phyloP scores from a whole-genome alignment of 2,329 filamentous ascomycete genomes.

The Phialemonium atrogriseum region DNA sequence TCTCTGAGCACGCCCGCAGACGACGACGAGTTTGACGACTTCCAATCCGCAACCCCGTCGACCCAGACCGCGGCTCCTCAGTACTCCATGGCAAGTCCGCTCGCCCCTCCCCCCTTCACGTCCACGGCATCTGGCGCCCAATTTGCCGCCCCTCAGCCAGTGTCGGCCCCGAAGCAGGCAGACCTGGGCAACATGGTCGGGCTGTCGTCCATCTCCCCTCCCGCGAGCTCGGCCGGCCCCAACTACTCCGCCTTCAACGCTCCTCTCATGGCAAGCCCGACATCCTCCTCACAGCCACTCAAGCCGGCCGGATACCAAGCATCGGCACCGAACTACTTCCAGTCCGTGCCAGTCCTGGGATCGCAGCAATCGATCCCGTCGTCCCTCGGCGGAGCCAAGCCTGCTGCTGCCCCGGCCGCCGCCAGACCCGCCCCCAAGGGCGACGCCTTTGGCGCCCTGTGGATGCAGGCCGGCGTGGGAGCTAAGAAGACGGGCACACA shows the following conservation, averaged over 20 bases:
- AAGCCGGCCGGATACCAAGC: slow-evolving; percentile 64
- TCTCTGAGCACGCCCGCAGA: slow-evolving; percentile 48
- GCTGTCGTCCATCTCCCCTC: slow-evolving; percentile 74
- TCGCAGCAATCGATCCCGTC: slow-evolving; percentile 6
- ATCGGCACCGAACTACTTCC: slow-evolving; percentile 87
- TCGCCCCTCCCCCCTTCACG: slow-evolving; percentile 36
- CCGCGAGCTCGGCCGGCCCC: slow-evolving; percentile 50
- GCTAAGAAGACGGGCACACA: slow-evolving; percentile 64
- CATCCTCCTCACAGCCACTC: slow-evolving; percentile 34
- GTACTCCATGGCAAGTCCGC: slow-evolving; percentile 30
- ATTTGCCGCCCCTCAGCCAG: slow-evolving; percentile 74
- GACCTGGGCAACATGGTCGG: slow-evolving; percentile 73
- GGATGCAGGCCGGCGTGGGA: slow-evolving; percentile 65
- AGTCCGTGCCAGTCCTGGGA: slow-evolving; percentile 54
- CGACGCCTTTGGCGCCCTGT: slow-evolving; percentile 85
- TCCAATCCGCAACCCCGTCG: slow-evolving; percentile 74
- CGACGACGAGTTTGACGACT: slow-evolving; percentile 96
- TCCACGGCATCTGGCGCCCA: slow-evolving; percentile 52
- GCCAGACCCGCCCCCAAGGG: slow-evolving; percentile 53
- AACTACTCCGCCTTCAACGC: slow-evolving; percentile 58
- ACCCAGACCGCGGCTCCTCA: slow-evolving; percentile 35
- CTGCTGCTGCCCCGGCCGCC: slow-evolving; percentile 32
- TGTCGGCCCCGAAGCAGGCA: slow-evolving; percentile 73
- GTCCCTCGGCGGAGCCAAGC: slow-evolving; percentile 24
- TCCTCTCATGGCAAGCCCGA: slow-evolving; percentile 28